Percentiles rank a stretch among this genome's conserved stretches.
phyloP scores from a whole-genome alignment of 495 filamentous ascomycete species.

The Lasiosphaeris hirsuta region DNA sequence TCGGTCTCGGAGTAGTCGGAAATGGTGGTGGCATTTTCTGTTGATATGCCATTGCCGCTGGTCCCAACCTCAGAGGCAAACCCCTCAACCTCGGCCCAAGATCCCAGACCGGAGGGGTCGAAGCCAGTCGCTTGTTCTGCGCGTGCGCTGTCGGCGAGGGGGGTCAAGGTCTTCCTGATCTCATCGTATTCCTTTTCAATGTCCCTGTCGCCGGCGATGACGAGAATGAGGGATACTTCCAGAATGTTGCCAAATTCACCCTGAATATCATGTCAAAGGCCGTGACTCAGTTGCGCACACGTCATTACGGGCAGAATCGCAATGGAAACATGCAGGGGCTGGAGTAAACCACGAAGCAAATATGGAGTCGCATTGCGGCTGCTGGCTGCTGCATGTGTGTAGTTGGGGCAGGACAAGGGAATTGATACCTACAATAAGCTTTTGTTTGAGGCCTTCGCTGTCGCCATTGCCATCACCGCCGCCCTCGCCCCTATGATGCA shows the following conservation, averaged over 20 bases:
- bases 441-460: not conserved
- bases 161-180: constrained; percentile 54
- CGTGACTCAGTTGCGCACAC: not conserved
- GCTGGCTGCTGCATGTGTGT: too few relatives aligned
- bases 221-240: constrained; percentile 30
- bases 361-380: too few relatives aligned
- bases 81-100: constrained; percentile 14
- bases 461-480: not conserved
- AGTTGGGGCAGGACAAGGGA: not conserved
- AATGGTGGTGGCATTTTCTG: constrained; percentile 27
- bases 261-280: constrained; percentile 13
- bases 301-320: not conserved
- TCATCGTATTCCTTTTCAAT: constrained; percentile 65
- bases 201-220: constrained; percentile 45
- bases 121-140: constrained; percentile 68
- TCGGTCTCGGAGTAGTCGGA: constrained; percentile 20
- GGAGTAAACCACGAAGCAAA: too few relatives aligned
- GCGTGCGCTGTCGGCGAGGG: constrained; percentile 56
- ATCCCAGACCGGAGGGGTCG: constrained; percentile 69
- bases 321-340: not conserved
- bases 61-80: constrained; percentile 10
- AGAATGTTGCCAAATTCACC: constrained; percentile 27
- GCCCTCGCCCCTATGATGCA: not conserved
- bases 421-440: constrained; percentile 11
- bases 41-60: constrained; percentile 15